Evolutionary conservation across 1,284 basidiomycete genomes (phyloP).

Genomic region (Somion occarium): DNA sequence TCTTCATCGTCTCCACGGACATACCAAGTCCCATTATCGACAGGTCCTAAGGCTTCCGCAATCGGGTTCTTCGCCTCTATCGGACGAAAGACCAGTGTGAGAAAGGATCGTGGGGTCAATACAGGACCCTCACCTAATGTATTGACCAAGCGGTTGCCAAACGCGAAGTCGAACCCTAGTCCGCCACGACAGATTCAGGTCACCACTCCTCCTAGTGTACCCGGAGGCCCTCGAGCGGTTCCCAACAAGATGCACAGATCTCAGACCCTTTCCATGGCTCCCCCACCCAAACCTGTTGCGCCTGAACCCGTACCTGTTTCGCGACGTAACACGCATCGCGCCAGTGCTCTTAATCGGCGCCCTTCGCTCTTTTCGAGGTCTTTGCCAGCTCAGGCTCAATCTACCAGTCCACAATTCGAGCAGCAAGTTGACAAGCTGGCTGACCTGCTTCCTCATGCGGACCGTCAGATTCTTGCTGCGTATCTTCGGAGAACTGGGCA

Average conservation of each 20-base stretch:
- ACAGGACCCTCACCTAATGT: slow-evolving; percentile 32
- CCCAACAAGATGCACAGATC: slow-evolving; percentile 57
- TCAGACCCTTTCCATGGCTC: slow-evolving; percentile 54
- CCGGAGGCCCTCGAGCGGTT: slow-evolving; percentile 74
- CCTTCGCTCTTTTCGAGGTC: slow-evolving; percentile 44
- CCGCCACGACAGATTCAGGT: slow-evolving; percentile 34
- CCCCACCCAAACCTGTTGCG: slow-evolving; percentile 28
- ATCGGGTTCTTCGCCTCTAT: slow-evolving; percentile 69
- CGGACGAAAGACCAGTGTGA: slow-evolving; percentile 63
- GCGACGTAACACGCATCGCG: slow-evolving; percentile 29
- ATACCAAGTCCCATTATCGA: slow-evolving; percentile 24
- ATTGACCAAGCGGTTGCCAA: slow-evolving; percentile 38
- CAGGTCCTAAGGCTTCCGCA: slow-evolving; percentile 36
- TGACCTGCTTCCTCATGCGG: slow-evolving; percentile 74
- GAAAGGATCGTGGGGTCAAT: slow-evolving; percentile 28
- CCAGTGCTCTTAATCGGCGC: slow-evolving; percentile 39
- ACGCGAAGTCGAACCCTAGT: slow-evolving; percentile 27
- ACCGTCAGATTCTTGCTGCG: slow-evolving; percentile 60
- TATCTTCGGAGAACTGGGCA: slow-evolving; percentile 74
- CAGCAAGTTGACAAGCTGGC: slow-evolving; percentile 68
- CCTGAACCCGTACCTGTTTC: slow-evolving; percentile 6
- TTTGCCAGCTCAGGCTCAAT: slow-evolving; percentile 3
- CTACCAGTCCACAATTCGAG: slow-evolving; percentile 47
- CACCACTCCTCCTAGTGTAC: slow-evolving; percentile 46
- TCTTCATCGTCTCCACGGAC: slow-evolving; percentile 31